Evolutionary conservation across 306 rosid genomes (phyloP), one percentile per base, ranked within the genome.

Genomic region (Medicago arabica): DNA sequence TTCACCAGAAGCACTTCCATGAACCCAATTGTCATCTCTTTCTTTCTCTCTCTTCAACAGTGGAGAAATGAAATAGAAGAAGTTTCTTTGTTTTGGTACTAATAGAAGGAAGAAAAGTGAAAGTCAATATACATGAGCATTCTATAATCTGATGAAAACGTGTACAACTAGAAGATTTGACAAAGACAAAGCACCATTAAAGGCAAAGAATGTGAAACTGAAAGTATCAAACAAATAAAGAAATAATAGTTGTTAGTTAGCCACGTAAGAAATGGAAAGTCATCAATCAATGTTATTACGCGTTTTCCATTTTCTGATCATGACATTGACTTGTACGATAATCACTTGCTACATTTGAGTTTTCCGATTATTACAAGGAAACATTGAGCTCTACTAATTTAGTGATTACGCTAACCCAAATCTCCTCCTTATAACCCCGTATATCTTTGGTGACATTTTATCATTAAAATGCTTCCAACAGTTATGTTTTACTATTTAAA

Each of bases 1-100:
- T 77, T 84, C 11, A 81, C 41, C 13, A 84, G 51, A 73, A 46
- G n/a, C 61, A 84, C 87, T 46, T 84, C 87, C 87, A 84, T 81
- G 12, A 69, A 40, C 31, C 87, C 87, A 69, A 81, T 74, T 19
- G 87, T 46, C 85, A 84, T 84, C 3, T 74, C 65, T 80, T 38
- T 74, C 17, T 41, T 13, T 21, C 23, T 21, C 23, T 21, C 23
- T 21, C 23, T 21, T 53, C 36, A 12, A 23, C 0, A 0, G 2
- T 31, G 39, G 5, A 59, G 7, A 31, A 47, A 39, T 25, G 54
- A 46, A 74, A 64, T 64, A 9, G 38, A 80, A 67, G 4, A 18
- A 17, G 12, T 43, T 36, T 34, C 9, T 9, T 18, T 65, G 57
- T 63, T 67, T 85, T 82, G 16, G 31, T 34, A 4, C 10, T 9